Evolutionary conservation across 2,329 filamentous ascomycete genomes (phyloP).

Genomic region (Penicillium sp.): DNA sequence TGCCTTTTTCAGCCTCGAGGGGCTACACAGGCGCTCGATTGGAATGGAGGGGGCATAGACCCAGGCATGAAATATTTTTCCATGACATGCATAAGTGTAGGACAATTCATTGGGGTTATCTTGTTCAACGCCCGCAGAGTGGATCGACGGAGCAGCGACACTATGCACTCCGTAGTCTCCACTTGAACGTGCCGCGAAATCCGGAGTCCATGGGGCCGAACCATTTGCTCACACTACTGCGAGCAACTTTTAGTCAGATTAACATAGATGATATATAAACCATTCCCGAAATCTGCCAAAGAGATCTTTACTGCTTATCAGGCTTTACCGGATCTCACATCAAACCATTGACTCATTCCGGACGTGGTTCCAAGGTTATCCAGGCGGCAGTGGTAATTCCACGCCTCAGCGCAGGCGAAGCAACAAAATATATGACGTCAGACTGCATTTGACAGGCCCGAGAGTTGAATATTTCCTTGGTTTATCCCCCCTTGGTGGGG

Average conservation of each 20-base stretch:
- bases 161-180: constrained; percentile 21
- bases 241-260: background rate
- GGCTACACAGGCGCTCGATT: background rate
- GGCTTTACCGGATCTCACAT: background rate
- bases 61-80: constrained; percentile 10
- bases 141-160: constrained; percentile 13
- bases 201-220: constrained; percentile 17
- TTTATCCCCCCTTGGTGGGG: constrained; percentile 18
- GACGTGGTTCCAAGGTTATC: background rate
- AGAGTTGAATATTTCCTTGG: constrained; percentile 22
- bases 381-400: constrained; percentile 12
- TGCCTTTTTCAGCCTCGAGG: background rate
- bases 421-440: constrained; percentile 22
- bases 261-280: too few species aligned
- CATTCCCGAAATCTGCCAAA: background rate
- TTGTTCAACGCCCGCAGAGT: constrained; percentile 10
- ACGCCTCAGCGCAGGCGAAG: background rate
- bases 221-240: background rate
- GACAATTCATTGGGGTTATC: constrained; percentile 6
- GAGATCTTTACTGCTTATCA: constrained; percentile 10
- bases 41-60: constrained; percentile 2
- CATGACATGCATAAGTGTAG: constrained; percentile 23
- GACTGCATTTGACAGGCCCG: constrained; percentile 19
- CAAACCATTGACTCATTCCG: background rate
- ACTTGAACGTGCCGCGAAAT: constrained; percentile 21